Conservation (phyloP, 306 rosid genomes). For the Lathyrus aphaca region DNA sequence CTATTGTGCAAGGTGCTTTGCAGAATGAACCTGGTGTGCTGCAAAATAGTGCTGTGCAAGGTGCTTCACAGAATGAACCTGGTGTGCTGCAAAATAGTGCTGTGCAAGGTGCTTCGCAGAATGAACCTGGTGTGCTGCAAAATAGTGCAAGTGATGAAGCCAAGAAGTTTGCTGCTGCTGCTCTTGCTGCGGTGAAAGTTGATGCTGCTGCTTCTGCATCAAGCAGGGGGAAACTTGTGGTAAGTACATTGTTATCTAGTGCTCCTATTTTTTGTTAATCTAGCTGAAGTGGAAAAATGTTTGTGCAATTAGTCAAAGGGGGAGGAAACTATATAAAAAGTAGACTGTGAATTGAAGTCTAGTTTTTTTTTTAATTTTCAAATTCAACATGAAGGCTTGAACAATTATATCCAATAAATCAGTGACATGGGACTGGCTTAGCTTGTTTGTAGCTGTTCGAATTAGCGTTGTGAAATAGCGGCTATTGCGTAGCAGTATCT, state of each 20-base stretch:
- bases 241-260: slow-evolving; percentile 40
- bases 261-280: slow-evolving; percentile 13
- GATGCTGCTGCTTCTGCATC: slow-evolving; percentile 50
- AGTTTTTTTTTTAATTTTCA: neutral
- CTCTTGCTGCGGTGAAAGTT: slow-evolving; percentile 67
- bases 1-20: slow-evolving; percentile 44
- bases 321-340: neutral
- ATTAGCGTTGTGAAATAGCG: neutral
- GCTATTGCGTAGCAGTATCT: neutral
- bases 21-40: slow-evolving; percentile 42
- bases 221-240: slow-evolving; percentile 85
- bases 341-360: neutral
- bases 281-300: slow-evolving; percentile 26
- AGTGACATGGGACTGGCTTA: slow-evolving; percentile 13
- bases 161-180: slow-evolving; percentile 84
- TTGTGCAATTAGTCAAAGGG: slow-evolving; percentile 10
- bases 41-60: slow-evolving; percentile 50
- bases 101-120: slow-evolving; percentile 43
- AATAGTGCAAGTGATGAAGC: slow-evolving; percentile 63
- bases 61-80: slow-evolving; percentile 46
- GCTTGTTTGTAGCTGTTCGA: slow-evolving; percentile 9
- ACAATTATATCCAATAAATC: neutral
- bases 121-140: slow-evolving; percentile 41
- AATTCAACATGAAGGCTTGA: slow-evolving; percentile 13
- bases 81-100: slow-evolving; percentile 44